These are phyloP conservation scores for Prunus padus DNA, from an alignment of 306 rosid genomes.

Conservation along the genomic window DNA sequence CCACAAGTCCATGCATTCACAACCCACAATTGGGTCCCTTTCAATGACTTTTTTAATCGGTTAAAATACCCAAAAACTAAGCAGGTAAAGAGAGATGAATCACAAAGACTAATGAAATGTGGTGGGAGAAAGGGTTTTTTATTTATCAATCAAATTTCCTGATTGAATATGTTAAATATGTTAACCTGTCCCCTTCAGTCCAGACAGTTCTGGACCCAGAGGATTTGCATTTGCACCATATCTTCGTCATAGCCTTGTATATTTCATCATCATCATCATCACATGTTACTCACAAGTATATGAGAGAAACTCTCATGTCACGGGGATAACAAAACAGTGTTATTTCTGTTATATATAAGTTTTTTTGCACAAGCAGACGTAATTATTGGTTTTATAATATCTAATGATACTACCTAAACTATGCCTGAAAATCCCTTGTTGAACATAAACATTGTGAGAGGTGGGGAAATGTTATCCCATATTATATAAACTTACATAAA, in stretches of 20 bases:
- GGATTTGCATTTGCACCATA: not conserved
- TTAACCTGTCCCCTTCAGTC: conserved; percentile 28
- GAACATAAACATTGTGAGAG: no score
- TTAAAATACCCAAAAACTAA: not conserved
- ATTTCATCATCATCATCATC: not conserved
- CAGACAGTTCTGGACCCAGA: conserved; percentile 24
- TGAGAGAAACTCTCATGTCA: no score
- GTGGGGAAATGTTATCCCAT: no score
- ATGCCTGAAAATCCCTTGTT: no score
- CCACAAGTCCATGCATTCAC: conserved; percentile 10
- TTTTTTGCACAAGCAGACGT: no score
- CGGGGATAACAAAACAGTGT: no score
- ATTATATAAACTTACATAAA: no score
- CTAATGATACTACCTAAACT: not conserved
- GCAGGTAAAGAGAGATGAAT: not conserved
- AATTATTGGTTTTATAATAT: not conserved
- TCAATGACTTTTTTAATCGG: conserved; percentile 27
- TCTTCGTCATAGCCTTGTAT: conserved; percentile 7
- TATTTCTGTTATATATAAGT: no score
- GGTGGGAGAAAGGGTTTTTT: no score
- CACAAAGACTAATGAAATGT: not conserved
- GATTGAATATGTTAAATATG: conserved; percentile 1
- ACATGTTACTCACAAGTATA: not conserved
- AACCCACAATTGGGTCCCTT: conserved; percentile 25
- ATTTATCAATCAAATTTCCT: not conserved